Evolutionary conservation across 805 yeast species (phyloP).

Genomic region (Suhomyces xylopsoci): DNA sequence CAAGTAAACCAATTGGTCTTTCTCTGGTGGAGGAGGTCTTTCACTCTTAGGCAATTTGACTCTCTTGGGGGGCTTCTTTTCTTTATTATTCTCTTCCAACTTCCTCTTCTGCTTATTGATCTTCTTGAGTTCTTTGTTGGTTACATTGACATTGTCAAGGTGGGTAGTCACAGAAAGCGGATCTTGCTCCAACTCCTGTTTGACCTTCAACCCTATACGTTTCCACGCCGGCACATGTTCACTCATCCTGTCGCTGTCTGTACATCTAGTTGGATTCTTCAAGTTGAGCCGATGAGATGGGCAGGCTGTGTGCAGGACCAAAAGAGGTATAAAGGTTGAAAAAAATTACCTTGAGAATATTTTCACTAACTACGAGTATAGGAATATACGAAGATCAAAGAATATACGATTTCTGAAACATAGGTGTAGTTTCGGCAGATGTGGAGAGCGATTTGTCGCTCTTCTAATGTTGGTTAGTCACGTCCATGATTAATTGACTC

Average conservation of each 20-base stretch:
- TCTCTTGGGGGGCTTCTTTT: constrained; percentile 66
- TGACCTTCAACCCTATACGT: constrained; percentile 64
- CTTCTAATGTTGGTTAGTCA: not conserved
- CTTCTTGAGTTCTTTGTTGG: constrained; percentile 43
- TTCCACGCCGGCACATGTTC: constrained; percentile 76
- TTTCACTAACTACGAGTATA: not conserved
- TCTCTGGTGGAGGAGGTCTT: constrained; percentile 70
- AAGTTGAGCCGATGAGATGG: not conserved
- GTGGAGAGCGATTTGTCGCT: not conserved
- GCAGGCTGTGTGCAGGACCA: not conserved
- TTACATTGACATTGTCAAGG: constrained; percentile 40
- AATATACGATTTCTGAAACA: not conserved
- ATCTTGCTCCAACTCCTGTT: constrained; percentile 44
- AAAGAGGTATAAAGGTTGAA: not conserved
- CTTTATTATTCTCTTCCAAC: constrained; percentile 16
- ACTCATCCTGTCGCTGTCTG: constrained; percentile 1
- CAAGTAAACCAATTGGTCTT: constrained; percentile 68
- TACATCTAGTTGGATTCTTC: not conserved
- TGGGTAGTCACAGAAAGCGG: constrained; percentile 45
- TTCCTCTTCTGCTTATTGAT: constrained; percentile 32
- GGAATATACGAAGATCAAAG: not conserved
- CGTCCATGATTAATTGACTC: constrained; percentile 7
- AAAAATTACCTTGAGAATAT: not conserved
- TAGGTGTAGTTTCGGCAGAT: not conserved
- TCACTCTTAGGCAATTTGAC: constrained; percentile 65